Evolutionary conservation across 331 rosid species (phyloP), one percentile per base, ranked within the genome.

Genomic region (Quercus lobata): DNA sequence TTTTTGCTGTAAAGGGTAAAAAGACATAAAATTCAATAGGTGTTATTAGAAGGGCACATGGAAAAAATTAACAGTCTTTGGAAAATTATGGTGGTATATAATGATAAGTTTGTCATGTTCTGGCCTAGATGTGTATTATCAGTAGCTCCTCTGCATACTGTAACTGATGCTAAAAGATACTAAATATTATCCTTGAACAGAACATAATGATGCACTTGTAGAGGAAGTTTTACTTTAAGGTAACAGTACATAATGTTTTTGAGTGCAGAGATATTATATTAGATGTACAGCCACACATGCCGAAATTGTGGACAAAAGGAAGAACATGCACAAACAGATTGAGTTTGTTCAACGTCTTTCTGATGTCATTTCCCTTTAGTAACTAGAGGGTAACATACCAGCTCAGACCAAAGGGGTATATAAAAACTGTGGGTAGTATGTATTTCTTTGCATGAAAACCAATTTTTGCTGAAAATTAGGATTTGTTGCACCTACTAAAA

Each of bases 1-100:
- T 34, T 53, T n/a, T 74, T 74, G 9, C 44, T 57, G 60, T 73
- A 72, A 77, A 80, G 80, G 82, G 76, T 57, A 12, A 76, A 77
- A 72, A n/a, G 75, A 54, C 27, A 60, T 61, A 35, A 77, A 69
- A 17, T 54, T 7, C 29, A 53, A 30, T 53, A 12, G 63, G 56
- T 54, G 46, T 41, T 41, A 60, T 41, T 60, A 32, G 58, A 41
- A 55, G 73, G 52, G 25, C 76, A 78, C 46, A 58, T 68, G 46
- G 22, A 25, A 2, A 24, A 44, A 58, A 69, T 69, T 41, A 12
- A 41, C 80, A 70, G 69, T 73, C 70, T 34, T 53, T 84, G 35
- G 71, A 80, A 30, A 65, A 80, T 25, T 17, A 21, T 30, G 69
- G 79, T 32, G 73, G 61, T 55, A 35, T 72, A 65, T 55, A 60